Percentiles rank a stretch among this genome's conserved stretches.
phyloP scores from a whole-genome alignment of 345 rosid species.

The Toxicodendron radicans region DNA sequence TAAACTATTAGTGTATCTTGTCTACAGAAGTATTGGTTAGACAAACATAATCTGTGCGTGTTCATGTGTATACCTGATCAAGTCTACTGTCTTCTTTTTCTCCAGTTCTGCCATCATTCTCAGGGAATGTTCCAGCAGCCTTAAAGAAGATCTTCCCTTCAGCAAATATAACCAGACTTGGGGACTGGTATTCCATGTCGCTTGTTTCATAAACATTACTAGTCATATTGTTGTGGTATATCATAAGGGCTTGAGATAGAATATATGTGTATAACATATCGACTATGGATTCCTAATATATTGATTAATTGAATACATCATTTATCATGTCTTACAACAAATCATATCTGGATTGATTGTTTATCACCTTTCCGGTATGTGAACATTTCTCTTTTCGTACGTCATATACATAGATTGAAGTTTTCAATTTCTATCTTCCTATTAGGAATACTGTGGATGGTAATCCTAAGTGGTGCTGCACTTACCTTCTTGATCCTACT shows the following conservation, averaged over 20 bases:
- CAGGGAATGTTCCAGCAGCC: slow-evolving; percentile 96
- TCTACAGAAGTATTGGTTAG: background rate
- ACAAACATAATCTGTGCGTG: background rate
- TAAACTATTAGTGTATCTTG: background rate
- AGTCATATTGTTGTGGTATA: slow-evolving; percentile 6
- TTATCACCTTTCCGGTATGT: background rate
- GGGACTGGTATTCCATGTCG: slow-evolving; percentile 66
- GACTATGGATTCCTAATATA: slow-evolving; percentile 7
- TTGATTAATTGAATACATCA: slow-evolving; percentile 13
- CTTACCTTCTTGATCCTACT: slow-evolving; percentile 87
- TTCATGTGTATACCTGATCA: slow-evolving; percentile 4
- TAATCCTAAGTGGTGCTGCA: slow-evolving; percentile 90
- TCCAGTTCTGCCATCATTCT: slow-evolving; percentile 93
- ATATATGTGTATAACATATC: background rate
- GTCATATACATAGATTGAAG: background rate
- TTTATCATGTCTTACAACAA: slow-evolving; percentile 1
- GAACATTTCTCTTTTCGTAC: background rate
- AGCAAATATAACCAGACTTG: slow-evolving; percentile 87
- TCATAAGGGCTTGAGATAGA: background rate
- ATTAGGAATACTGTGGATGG: slow-evolving; percentile 91
- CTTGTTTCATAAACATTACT: background rate
- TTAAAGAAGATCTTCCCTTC: slow-evolving; percentile 65
- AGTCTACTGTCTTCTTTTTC: slow-evolving; percentile 20
- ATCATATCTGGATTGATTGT: background rate
- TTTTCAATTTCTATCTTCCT: slow-evolving; percentile 20